Percentiles rank a stretch among this genome's conserved stretches.
These are phyloP conservation scores for Entomortierella parvispora DNA, from an alignment of 192 early-diverging fungal genomes.

Conservation along the genomic window DNA sequence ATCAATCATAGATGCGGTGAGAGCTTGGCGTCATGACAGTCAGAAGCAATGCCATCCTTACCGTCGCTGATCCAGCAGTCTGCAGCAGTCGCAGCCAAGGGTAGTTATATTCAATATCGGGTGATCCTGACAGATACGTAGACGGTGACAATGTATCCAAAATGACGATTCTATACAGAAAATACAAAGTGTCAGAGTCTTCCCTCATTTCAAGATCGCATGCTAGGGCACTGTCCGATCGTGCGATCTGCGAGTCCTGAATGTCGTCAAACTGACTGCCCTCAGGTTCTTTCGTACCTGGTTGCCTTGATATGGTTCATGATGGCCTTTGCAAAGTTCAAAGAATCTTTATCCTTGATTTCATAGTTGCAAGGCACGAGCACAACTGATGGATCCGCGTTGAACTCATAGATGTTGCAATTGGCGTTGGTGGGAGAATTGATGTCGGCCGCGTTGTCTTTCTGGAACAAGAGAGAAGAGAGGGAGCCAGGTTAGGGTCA, in stretches of 20 bases:
- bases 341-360: slow-evolving; percentile 36
- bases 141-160: slow-evolving; percentile 33
- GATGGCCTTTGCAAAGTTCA: slow-evolving; percentile 45
- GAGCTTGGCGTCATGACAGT: not conserved
- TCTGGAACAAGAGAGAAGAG: slow-evolving; percentile 4
- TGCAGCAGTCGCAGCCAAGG: slow-evolving; percentile 39
- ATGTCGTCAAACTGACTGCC: too few relatives aligned
- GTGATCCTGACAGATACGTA: slow-evolving; percentile 35
- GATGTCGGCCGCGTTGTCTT: slow-evolving; percentile 31
- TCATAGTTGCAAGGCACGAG: slow-evolving; percentile 41
- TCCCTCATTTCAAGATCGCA: too few relatives aligned
- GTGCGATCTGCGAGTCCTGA: too few relatives aligned
- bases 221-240: too few relatives aligned
- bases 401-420: slow-evolving; percentile 40
- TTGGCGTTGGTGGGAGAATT: slow-evolving; percentile 31
- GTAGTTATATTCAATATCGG: slow-evolving; percentile 34
- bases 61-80: slow-evolving; percentile 26
- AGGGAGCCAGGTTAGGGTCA: not conserved
- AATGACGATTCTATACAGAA: slow-evolving; percentile 24
- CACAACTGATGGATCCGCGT: slow-evolving; percentile 19
- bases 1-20: not conserved
- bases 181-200: too few relatives aligned
- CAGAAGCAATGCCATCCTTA: not conserved
- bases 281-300: slow-evolving; percentile 16
- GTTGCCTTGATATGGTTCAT: slow-evolving; percentile 31